A percentile compares a stretch with the other conserved stretches of the same genome.
phyloP scores from a whole-genome alignment of 306 rosid species.

The Comarum palustre region DNA sequence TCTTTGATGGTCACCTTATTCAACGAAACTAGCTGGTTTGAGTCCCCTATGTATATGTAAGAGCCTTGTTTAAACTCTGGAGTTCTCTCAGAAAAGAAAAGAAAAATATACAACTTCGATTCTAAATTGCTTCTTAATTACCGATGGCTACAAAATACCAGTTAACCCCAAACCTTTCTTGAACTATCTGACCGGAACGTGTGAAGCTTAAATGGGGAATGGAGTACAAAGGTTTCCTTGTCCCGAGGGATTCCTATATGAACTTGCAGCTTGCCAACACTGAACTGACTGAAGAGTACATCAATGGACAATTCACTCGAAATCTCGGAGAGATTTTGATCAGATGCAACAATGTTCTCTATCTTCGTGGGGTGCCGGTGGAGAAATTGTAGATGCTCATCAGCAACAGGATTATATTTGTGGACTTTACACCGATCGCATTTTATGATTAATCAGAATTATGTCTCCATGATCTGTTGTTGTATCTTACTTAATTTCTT shows the following conservation, averaged over 20 bases:
- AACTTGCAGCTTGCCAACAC: conserved; percentile 59
- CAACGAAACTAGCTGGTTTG: too few species aligned
- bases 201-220: conserved; percentile 60
- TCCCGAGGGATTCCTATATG: conserved; percentile 49
- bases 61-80: too few species aligned
- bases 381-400: conserved; percentile 85
- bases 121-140: not conserved
- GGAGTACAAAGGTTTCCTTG: conserved; percentile 61
- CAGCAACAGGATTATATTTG: conserved; percentile 41
- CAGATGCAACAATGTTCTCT: conserved; percentile 93
- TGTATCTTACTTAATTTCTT: not conserved
- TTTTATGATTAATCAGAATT: too few species aligned
- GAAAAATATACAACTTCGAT: too few species aligned
- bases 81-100: too few species aligned
- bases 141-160: conserved; percentile 28
- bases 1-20: too few species aligned
- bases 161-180: conserved; percentile 56
- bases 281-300: conserved; percentile 45
- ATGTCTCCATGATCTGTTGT: too few species aligned
- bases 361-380: conserved; percentile 87
- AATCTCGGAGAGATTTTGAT: conserved; percentile 55
- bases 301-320: conserved; percentile 45
- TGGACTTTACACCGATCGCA: too few species aligned
- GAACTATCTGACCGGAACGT: conserved; percentile 57
- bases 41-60: too few species aligned